phyloP scores from a whole-genome alignment of 345 rosid genomes.

The Murraya koenigii region DNA sequence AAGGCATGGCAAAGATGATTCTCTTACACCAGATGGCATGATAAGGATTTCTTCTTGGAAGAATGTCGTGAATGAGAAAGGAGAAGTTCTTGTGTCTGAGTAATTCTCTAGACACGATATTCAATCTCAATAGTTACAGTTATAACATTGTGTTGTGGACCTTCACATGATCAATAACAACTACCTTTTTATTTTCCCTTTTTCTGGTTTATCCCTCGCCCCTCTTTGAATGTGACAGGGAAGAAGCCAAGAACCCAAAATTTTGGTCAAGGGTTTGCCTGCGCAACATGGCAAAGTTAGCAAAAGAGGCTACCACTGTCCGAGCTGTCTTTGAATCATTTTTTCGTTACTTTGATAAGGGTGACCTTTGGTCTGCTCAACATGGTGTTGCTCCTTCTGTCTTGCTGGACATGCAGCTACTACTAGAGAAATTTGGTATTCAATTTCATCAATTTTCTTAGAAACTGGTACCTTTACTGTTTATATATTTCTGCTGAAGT shows the following conservation, averaged over 20 bases:
- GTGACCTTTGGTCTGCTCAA: constrained; percentile 56
- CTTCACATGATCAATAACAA: neutral
- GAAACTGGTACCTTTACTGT: neutral
- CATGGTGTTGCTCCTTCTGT: constrained; percentile 60
- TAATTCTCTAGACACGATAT: constrained; percentile 34
- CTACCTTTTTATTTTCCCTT: neutral
- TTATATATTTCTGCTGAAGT: neutral
- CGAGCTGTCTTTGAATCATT: constrained; percentile 67
- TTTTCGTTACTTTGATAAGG: constrained; percentile 62
- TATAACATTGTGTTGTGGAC: constrained; percentile 7
- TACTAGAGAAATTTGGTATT: constrained; percentile 65
- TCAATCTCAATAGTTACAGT: neutral
- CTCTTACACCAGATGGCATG: constrained; percentile 33
- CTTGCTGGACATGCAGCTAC: constrained; percentile 52
- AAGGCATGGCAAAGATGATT: constrained; percentile 21
- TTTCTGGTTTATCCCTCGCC: neutral
- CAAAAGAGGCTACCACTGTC: constrained; percentile 68
- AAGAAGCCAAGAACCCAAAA: constrained; percentile 48
- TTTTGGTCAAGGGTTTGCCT: constrained; percentile 75
- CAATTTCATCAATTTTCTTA: constrained; percentile 2
- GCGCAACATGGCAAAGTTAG: constrained; percentile 58
- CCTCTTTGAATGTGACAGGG: constrained; percentile 31
- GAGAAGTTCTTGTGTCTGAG: constrained; percentile 50
- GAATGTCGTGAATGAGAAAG: constrained; percentile 59
- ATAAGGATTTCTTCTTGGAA: constrained; percentile 56